Conservation (phyloP, 208 protist genomes). For the Leishmania tarentolae region DNA sequence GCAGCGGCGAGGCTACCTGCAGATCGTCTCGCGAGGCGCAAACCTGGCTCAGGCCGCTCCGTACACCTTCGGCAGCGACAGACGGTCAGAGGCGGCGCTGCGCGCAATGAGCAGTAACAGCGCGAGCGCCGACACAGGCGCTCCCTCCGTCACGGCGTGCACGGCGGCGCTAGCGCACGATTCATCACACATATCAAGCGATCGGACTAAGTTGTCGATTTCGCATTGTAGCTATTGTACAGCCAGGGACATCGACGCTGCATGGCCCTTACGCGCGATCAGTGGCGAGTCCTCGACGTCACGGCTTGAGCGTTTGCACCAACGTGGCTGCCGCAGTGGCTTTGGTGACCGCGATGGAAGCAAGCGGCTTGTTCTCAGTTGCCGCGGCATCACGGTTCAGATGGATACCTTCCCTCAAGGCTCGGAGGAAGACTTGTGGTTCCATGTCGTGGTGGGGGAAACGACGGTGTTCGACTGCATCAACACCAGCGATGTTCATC, state of each 20-base stretch:
- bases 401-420: slow-evolving; percentile 48
- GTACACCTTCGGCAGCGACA: slow-evolving; percentile 3
- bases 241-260: background rate
- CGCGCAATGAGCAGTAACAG: background rate
- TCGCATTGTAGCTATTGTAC: background rate
- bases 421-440: slow-evolving; percentile 44
- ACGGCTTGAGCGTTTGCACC: slow-evolving; percentile 19
- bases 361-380: slow-evolving; percentile 55
- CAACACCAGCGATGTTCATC: slow-evolving; percentile 50
- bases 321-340: slow-evolving; percentile 29
- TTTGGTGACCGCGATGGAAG: slow-evolving; percentile 45
- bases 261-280: background rate
- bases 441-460: slow-evolving; percentile 47
- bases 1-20: slow-evolving; percentile 31
- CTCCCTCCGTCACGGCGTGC: background rate
- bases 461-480: slow-evolving; percentile 64
- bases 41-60: slow-evolving; percentile 12
- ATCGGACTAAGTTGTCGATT: background rate
- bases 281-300: slow-evolving; percentile 27
- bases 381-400: slow-evolving; percentile 52
- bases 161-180: background rate
- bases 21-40: slow-evolving; percentile 26
- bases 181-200: background rate
- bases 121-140: background rate
- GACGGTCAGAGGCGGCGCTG: background rate